Evolutionary conservation across 208 protist species (phyloP), one percentile per base, ranked within the genome.

Genomic region (Leishmania gerbilli): DNA sequence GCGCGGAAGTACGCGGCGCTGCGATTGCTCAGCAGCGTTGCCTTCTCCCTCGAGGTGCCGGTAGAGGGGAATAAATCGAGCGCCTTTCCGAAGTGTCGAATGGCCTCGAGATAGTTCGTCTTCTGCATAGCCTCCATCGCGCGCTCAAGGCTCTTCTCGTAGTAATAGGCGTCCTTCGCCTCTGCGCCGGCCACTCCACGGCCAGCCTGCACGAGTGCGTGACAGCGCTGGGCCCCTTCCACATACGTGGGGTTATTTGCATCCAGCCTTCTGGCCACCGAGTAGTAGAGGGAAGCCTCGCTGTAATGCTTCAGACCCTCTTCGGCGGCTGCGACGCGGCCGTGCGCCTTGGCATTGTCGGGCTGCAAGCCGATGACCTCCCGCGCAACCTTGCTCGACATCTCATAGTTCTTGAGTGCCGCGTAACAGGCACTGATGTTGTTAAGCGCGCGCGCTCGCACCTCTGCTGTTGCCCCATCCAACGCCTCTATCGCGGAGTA

Each of bases 341-440:
- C 88, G 37, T 94, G 87, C 4, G 89, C 86, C 71, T 94, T 91
- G 34, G 85, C 87, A 79, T 91, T 92, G 31, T 47, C 13, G 2
- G 87, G 84, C 71, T 96, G 86, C 45, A 96, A 34, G 27, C 74
- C 69, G 17, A 96, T 58, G 31, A 87, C 90, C 75, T 92, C 72
- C 74, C 88, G 77, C 7, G 94, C 92, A 58, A 80, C 84, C 37
- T 79, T 81, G 34, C 94, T 84, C 1, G 94, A 89, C 19, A 84
- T 90, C 17, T 64, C 42, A 78, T 91, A 97, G 77, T 94, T 83
- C 40, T 90, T 71, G 51, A 89, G 47, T 19, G 90, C 83, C 17
- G 92, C 93, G 76, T 94, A 93, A 79, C 94, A 97, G 0, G 88
- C 92, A 72, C 94, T 97, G 58, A 92, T 87, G 81, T 97, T 97